These are phyloP conservation scores for Phaeotremella skinneri DNA, from an alignment of 768 basidiomycete genomes.

Conservation along the genomic window DNA sequence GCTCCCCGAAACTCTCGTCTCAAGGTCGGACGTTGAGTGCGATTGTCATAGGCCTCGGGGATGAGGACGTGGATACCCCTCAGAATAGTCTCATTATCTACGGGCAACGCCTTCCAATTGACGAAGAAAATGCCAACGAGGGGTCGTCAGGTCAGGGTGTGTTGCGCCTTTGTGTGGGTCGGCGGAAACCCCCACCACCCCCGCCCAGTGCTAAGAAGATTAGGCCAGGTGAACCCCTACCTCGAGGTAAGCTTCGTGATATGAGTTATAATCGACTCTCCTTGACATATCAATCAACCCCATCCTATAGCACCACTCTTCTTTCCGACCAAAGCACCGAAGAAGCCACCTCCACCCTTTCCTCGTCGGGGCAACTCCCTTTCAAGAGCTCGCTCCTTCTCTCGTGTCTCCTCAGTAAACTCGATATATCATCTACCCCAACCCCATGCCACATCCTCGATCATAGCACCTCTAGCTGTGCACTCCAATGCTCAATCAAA, in stretches of 20 bases:
- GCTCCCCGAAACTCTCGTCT: slow-evolving; percentile 17
- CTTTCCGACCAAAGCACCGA: slow-evolving; percentile 32
- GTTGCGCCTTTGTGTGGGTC: slow-evolving; percentile 30
- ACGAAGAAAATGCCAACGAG: background rate
- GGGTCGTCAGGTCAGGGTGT: slow-evolving; percentile 9
- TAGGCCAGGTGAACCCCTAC: slow-evolving; percentile 48
- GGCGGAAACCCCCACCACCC: slow-evolving; percentile 31
- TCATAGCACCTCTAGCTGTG: background rate
- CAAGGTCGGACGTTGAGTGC: slow-evolving; percentile 40
- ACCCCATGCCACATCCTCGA: slow-evolving; percentile 8
- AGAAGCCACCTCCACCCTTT: slow-evolving; percentile 34
- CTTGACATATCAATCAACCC: background rate
- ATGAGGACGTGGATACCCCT: slow-evolving; percentile 40
- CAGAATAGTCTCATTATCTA: slow-evolving; percentile 53
- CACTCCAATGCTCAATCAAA: background rate
- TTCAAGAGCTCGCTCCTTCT: slow-evolving; percentile 21
- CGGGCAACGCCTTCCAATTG: slow-evolving; percentile 33
- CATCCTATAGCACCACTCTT: slow-evolving; percentile 34
- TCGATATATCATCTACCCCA: slow-evolving; percentile 39
- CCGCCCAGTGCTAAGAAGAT: slow-evolving; percentile 29
- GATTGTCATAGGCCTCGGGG: slow-evolving; percentile 44
- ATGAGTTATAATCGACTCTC: no score
- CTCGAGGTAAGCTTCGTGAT: slow-evolving; percentile 44
- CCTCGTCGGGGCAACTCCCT: slow-evolving; percentile 16
- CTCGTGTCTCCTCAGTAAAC: slow-evolving; percentile 26